Percentiles rank a stretch among this genome's conserved stretches.
These are phyloP conservation scores for Austroboletus eburneus DNA, from an alignment of 768 basidiomycete genomes.

Conservation along the genomic window DNA sequence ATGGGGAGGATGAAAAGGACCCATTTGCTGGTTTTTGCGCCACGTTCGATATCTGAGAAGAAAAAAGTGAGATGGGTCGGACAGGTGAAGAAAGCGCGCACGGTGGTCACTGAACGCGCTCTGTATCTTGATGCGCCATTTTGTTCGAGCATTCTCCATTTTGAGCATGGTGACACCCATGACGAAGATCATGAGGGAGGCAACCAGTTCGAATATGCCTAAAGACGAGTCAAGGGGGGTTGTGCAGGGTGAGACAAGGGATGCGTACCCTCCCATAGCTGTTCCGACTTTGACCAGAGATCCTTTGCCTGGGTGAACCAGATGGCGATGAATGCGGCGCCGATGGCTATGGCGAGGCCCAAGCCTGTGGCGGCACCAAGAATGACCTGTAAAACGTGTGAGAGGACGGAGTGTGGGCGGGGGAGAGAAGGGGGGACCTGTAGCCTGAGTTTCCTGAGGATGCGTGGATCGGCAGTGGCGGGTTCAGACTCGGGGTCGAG, in stretches of 20 bases:
- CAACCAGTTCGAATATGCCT: slow-evolving; percentile 71
- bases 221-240: not conserved
- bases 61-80: not conserved
- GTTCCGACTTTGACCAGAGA: slow-evolving; percentile 81
- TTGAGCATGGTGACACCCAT: slow-evolving; percentile 96
- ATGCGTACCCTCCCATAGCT: slow-evolving; percentile 82
- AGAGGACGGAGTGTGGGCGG: not conserved
- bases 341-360: slow-evolving; percentile 75
- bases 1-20: slow-evolving; percentile 85
- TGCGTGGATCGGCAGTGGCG: slow-evolving; percentile 33
- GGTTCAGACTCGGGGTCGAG: slow-evolving; percentile 24
- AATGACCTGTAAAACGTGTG: slow-evolving; percentile 52
- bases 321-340: slow-evolving; percentile 88
- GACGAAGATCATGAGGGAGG: slow-evolving; percentile 78
- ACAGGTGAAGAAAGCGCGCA: slow-evolving; percentile 24
- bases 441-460: slow-evolving; percentile 65
- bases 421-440: slow-evolving; percentile 40
- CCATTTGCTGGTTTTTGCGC: slow-evolving; percentile 67
- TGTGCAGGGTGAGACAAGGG: not conserved
- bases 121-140: slow-evolving; percentile 89
- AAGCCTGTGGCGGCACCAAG: slow-evolving; percentile 71
- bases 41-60: slow-evolving; percentile 43
- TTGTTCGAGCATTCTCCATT: slow-evolving; percentile 90
- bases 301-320: slow-evolving; percentile 91
- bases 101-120: slow-evolving; percentile 65